Evolutionary conservation across 1,284 basidiomycete genomes (phyloP).

Genomic region (Tilletiopsis washingtonensis): DNA sequence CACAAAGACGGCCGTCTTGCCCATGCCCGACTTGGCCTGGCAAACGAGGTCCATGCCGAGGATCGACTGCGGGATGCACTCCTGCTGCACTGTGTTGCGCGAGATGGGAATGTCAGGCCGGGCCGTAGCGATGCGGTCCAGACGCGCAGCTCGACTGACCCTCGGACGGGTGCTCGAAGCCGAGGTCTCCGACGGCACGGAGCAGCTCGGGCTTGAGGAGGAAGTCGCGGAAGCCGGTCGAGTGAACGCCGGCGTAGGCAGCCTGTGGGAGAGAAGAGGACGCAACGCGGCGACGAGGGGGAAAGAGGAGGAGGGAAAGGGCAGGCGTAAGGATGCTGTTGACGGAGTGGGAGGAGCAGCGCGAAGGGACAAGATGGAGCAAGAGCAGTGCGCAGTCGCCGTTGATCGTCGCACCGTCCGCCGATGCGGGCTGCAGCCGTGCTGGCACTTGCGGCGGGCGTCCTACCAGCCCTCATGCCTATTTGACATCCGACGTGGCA

Average conservation of each 20-base stretch:
- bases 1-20: slow-evolving; percentile 99
- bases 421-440: no score
- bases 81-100: slow-evolving; percentile 76
- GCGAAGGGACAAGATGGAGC: not conserved
- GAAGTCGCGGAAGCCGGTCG: slow-evolving; percentile 61
- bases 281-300: not conserved
- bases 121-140: no score
- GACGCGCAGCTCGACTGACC: slow-evolving; percentile 55
- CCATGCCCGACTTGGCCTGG: slow-evolving; percentile 99
- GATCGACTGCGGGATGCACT: slow-evolving; percentile 99
- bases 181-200: slow-evolving; percentile 94
- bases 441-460: no score
- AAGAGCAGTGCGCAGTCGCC: not conserved
- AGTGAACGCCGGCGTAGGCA: slow-evolving; percentile 47
- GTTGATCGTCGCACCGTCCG: no score
- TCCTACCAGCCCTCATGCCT: no score
- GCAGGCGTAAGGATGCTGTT: not conserved
- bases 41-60: slow-evolving; percentile 99
- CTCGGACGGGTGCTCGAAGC: slow-evolving; percentile 99
- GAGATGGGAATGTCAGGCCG: not conserved
- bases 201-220: slow-evolving; percentile 92
- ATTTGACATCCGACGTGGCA: no score
- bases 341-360: slow-evolving; percentile 8
- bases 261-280: slow-evolving; percentile 19
- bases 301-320: not conserved